Conservation (phyloP, 257 asterid genomes). For the Plantago elongata region DNA sequence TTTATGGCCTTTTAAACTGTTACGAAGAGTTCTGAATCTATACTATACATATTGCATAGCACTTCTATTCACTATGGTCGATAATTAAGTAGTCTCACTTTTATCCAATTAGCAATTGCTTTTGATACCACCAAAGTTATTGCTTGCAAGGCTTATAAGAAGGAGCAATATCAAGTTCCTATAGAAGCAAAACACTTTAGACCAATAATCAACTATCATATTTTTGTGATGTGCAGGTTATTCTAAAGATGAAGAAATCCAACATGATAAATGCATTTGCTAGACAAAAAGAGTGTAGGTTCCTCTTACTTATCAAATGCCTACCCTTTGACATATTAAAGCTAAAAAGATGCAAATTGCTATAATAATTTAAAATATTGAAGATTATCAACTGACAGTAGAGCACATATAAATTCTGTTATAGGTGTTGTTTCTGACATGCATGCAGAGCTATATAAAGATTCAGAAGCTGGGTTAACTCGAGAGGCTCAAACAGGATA, state of each 20-base stretch:
- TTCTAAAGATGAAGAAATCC: conserved; percentile 64
- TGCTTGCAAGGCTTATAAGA: too few species aligned
- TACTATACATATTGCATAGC: too few species aligned
- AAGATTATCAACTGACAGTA: neutral
- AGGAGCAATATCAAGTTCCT: too few species aligned
- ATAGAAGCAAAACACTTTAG: too few species aligned
- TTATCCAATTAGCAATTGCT: too few species aligned
- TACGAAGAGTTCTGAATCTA: too few species aligned
- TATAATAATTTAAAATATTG: neutral
- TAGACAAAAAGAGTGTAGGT: conserved; percentile 68
- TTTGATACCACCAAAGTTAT: too few species aligned
- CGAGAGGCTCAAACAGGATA: conserved; percentile 41
- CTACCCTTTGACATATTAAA: conserved; percentile 9
- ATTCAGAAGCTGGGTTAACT: conserved; percentile 43
- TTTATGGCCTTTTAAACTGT: too few species aligned
- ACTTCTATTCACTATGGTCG: too few species aligned
- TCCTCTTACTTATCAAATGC: conserved; percentile 11
- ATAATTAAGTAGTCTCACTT: too few species aligned
- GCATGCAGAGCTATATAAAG: conserved; percentile 65
- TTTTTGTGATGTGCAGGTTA: conserved; percentile 38
- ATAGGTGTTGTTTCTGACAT: conserved; percentile 53
- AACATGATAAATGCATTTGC: conserved; percentile 54
- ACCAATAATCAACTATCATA: neutral
- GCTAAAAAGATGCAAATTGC: neutral
- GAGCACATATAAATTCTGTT: neutral